phyloP scores from a whole-genome alignment of 306 rosid genomes.

The Trifolium pratense region DNA sequence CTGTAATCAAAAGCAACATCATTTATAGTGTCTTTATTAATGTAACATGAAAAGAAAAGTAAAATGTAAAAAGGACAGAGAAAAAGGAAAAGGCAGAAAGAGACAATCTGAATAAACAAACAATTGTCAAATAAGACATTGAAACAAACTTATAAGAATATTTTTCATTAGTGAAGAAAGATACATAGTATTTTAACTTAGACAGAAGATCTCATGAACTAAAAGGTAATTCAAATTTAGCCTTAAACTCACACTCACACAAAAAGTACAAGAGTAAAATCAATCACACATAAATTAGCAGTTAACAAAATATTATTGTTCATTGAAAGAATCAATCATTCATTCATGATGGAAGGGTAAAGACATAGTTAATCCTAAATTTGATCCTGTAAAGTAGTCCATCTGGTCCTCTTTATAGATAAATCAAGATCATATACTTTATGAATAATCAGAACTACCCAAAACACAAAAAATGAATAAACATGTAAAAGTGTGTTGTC shows the following conservation, averaged over 20 bases:
- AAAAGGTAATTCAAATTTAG: background rate
- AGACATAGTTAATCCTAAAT: background rate
- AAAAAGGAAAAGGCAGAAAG: background rate
- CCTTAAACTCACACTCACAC: background rate
- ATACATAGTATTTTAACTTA: background rate
- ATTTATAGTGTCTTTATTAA: background rate
- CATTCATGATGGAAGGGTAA: conserved; percentile 6
- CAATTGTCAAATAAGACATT: background rate
- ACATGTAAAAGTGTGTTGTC: background rate
- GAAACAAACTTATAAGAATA: background rate
- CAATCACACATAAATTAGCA: background rate
- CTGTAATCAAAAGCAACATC: conserved; percentile 46
- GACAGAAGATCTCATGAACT: background rate
- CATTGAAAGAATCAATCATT: conserved; percentile 1
- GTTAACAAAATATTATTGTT: background rate
- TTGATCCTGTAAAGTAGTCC: background rate
- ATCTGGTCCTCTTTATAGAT: no score
- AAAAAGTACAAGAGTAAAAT: conserved; percentile 19
- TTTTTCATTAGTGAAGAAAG: background rate
- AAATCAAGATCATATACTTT: background rate
- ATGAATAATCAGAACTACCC: background rate
- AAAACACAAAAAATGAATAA: background rate
- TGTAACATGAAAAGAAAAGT: background rate
- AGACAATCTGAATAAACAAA: background rate
- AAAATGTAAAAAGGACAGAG: background rate